Evolutionary conservation across 2,329 filamentous ascomycete species (phyloP).

Genomic region (Sclerotiophoma versabilis): DNA sequence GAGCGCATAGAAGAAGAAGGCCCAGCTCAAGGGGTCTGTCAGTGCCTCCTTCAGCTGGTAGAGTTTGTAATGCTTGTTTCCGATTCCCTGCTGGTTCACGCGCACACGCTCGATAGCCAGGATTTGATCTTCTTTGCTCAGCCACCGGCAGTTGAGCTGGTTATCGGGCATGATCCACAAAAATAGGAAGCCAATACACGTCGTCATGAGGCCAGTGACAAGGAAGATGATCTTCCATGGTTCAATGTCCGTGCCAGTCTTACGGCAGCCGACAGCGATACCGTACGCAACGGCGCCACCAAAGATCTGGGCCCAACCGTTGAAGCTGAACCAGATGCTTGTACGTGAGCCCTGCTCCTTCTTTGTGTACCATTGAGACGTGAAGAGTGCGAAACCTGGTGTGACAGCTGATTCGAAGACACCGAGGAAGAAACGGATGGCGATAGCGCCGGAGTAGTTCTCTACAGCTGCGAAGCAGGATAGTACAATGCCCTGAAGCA

Average conservation of each 20-base stretch:
- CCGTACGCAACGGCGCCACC: conserved; percentile 70
- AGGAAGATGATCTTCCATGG: conserved; percentile 70
- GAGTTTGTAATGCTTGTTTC: conserved; percentile 72
- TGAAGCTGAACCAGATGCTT: conserved; percentile 74
- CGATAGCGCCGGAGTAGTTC: conserved; percentile 67
- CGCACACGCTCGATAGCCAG: conserved; percentile 75
- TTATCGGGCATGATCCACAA: conserved; percentile 63
- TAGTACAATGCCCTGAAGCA: conserved; percentile 60
- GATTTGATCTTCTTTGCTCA: conserved; percentile 71
- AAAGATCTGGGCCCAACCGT: conserved; percentile 68
- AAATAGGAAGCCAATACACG: conserved; percentile 52
- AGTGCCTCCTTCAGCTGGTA: conserved; percentile 69
- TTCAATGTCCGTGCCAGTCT: conserved; percentile 64
- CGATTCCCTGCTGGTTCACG: conserved; percentile 77
- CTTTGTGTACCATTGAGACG: conserved; percentile 76
- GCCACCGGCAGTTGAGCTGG: conserved; percentile 66
- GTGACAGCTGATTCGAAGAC: conserved; percentile 73
- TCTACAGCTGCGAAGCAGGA: conserved; percentile 68
- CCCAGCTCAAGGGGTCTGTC: conserved; percentile 66
- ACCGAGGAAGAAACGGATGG: conserved; percentile 72
- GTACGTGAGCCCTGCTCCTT: conserved; percentile 69
- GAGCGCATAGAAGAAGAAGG: conserved; percentile 65
- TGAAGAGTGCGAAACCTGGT: conserved; percentile 72
- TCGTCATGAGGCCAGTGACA: conserved; percentile 54
- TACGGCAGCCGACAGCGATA: conserved; percentile 63